These are phyloP conservation scores for Colletotrichum musicola DNA, from an alignment of 2,329 filamentous ascomycete genomes.

Conservation along the genomic window DNA sequence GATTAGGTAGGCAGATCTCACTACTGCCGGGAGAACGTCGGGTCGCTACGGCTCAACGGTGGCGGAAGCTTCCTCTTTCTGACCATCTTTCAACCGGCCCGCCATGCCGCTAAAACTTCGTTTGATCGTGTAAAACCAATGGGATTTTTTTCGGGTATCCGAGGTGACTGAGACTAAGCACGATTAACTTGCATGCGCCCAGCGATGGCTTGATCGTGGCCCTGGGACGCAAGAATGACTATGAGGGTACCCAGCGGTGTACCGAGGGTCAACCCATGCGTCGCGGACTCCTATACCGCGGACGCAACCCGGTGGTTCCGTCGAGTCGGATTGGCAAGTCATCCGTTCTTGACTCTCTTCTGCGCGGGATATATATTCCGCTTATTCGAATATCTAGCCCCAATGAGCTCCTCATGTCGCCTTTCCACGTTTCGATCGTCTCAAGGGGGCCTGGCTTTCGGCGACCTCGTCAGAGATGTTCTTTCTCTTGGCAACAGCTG, in stretches of 20 bases:
- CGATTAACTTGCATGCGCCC: not conserved
- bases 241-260: not conserved
- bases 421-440: conserved; percentile 47
- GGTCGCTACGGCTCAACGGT: conserved; percentile 23
- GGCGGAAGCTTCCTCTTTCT: conserved; percentile 9
- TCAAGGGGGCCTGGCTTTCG: conserved; percentile 39
- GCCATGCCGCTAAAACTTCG: conserved; percentile 26
- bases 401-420: conserved; percentile 35
- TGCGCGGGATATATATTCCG: conserved; percentile 1
- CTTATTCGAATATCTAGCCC: conserved; percentile 11
- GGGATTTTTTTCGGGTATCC: not conserved
- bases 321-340: not conserved
- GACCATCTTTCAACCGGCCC: conserved; percentile 25
- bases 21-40: conserved; percentile 30
- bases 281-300: not conserved
- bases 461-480: conserved; percentile 33
- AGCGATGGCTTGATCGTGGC: not conserved
- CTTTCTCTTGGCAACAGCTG: conserved; percentile 42
- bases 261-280: too few species aligned
- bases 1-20: conserved; percentile 25
- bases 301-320: conserved; percentile 31
- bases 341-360: not conserved
- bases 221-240: not conserved
- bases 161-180: not conserved
- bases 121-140: conserved; percentile 13